Percentiles rank a stretch among this genome's conserved stretches.
Evolutionary conservation across 352 stramenopile species (phyloP).

Genomic region (Phytophthora rubi): DNA sequence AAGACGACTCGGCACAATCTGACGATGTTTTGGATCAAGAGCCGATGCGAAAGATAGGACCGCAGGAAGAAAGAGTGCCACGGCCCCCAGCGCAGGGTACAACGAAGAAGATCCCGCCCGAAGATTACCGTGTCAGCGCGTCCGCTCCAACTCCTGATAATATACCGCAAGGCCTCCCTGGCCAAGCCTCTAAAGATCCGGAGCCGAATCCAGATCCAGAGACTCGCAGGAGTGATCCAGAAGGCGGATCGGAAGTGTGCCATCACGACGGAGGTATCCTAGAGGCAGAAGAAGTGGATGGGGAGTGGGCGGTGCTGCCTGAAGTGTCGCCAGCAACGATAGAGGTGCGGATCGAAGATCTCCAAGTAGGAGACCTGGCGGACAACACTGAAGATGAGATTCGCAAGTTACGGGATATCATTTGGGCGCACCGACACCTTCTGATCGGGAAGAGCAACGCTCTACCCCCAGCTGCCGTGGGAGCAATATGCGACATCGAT

Average conservation of each 20-base stretch:
- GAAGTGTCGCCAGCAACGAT: slow-evolving; percentile 9
- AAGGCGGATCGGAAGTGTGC: not conserved
- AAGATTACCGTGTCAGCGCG: no score
- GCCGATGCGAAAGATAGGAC: no score
- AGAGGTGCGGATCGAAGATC: slow-evolving; percentile 26
- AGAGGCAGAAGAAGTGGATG: slow-evolving; percentile 16
- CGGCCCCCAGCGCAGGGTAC: no score
- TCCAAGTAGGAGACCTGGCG: slow-evolving; percentile 15
- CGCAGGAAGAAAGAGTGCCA: no score
- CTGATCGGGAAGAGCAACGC: slow-evolving; percentile 22
- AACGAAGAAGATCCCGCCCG: no score
- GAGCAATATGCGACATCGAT: not conserved
- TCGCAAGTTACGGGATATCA: slow-evolving; percentile 16
- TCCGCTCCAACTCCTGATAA: no score
- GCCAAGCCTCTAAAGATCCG: no score
- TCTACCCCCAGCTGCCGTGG: not conserved
- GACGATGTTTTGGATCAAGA: no score
- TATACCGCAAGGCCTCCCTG: no score
- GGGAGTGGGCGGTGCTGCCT: slow-evolving; percentile 24
- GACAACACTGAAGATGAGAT: slow-evolving; percentile 21
- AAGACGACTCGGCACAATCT: no score
- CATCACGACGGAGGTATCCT: slow-evolving; percentile 23
- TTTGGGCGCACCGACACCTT: slow-evolving; percentile 23
- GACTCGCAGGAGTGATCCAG: no score
- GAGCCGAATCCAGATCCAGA: no score